Evolutionary conservation across 129 eudicot genomes (phyloP), one percentile per base, ranked within the genome.

Genomic region (Lactuca saligna): DNA sequence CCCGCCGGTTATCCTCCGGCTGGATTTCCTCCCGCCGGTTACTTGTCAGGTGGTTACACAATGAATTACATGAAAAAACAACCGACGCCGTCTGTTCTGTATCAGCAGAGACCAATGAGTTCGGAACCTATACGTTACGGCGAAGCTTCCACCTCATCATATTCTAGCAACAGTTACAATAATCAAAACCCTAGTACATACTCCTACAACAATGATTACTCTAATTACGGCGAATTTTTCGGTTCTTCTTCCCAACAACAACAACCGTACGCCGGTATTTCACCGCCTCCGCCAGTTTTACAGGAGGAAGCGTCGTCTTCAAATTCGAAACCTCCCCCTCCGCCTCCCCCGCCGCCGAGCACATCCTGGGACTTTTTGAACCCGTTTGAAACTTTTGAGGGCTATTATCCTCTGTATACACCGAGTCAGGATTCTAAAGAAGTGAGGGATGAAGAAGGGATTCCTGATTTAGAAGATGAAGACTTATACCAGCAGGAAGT

Each of bases 391-490:
- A 83, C 68, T 61, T 81, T 57, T 44, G 95, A 89, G 67, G 82
- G 68, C 29, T 76, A 17, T 74, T 89, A 89, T 72, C 88, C 90
- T 12, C 63, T 87, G 20, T 85, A 89, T 44, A 77, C 98, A 4
- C 81, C 92, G 5, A 87, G 99, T 72, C 66, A 81, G 10, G 92
- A 87, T 65, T 89, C 87, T 0, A 89, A 85, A 54, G 95, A 87
- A 63, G 83, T 89, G 56, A 85, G 97, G 61, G 99, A 89, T 58
- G 99, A 93, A 50, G 99, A 93, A 66, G 97, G 96, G 65, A 93
- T 93, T 56, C 99, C 99, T 41, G 99, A 93, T 75, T 82, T 93
- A 79, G 99, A 89, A 75, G 99, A 93, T 48, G 99, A 85, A 70
- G 92, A 79, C 69, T 77, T 58, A 33, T 79, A 63, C 50, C 75